Evolutionary conservation across 129 eudicot genomes (phyloP).

Genomic region (Heracleum sosnowskyi): DNA sequence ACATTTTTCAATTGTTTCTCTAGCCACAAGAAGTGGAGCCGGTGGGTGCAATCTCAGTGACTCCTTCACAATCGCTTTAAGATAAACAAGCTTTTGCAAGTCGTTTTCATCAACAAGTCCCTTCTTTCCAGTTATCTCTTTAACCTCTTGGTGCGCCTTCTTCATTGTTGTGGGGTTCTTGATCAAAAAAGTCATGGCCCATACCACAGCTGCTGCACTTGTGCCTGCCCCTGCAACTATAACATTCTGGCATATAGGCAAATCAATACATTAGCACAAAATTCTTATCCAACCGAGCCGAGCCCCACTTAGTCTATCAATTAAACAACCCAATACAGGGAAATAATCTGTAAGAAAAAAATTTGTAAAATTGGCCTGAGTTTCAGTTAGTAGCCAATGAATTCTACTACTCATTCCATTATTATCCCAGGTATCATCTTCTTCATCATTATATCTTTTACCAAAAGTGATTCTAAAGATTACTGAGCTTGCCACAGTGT

Average conservation of each 20-base stretch:
- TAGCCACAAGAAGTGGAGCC: not conserved
- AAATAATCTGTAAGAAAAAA: not conserved
- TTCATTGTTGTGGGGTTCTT: not conserved
- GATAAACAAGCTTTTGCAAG: constrained; percentile 1
- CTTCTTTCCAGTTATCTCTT: not conserved
- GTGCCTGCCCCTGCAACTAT: not conserved
- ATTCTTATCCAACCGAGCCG: not conserved
- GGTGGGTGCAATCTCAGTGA: not conserved
- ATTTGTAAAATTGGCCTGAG: not conserved
- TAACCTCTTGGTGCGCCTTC: constrained; percentile 4
- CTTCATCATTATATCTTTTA: not conserved
- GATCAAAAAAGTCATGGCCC: not conserved
- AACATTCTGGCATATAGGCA: not conserved
- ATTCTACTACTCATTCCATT: not conserved
- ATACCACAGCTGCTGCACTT: not conserved
- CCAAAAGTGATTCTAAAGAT: not conserved
- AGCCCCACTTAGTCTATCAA: not conserved
- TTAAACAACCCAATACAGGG: not conserved
- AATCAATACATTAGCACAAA: not conserved
- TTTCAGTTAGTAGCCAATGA: not conserved
- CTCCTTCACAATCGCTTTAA: constrained; percentile 1
- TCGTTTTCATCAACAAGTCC: not conserved
- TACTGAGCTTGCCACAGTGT: not conserved
- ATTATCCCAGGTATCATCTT: not conserved
- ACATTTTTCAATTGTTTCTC: not conserved